Evolutionary conservation across 2,329 filamentous ascomycete genomes (phyloP).

Genomic region (Aurifilum marmelostoma): DNA sequence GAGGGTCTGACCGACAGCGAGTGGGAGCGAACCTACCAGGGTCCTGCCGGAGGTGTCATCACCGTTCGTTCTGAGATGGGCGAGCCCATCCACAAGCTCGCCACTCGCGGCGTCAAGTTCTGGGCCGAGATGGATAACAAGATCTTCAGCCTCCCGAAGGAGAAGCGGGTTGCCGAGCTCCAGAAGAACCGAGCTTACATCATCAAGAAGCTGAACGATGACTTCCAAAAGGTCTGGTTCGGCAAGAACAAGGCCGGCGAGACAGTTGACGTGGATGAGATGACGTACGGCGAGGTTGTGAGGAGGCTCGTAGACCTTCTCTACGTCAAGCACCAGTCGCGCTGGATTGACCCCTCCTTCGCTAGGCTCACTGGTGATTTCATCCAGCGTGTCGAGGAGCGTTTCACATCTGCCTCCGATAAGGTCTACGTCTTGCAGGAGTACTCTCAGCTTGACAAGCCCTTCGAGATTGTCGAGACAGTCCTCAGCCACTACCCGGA

Average conservation of each 20-base stretch:
- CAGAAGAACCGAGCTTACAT: constrained; percentile 89
- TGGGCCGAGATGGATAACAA: constrained; percentile 99
- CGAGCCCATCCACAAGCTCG: constrained; percentile 98
- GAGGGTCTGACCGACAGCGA: constrained; percentile 78
- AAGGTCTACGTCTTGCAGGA: constrained; percentile 85
- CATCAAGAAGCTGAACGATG: constrained; percentile 93
- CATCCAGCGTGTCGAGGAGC: constrained; percentile 94
- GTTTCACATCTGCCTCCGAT: constrained; percentile 75
- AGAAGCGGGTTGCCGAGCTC: constrained; percentile 84
- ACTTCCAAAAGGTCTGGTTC: constrained; percentile 98
- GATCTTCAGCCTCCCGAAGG: constrained; percentile 95
- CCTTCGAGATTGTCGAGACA: constrained; percentile 75
- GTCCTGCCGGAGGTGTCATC: constrained; percentile 87
- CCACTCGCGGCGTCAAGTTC: constrained; percentile 92
- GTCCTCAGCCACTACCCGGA: constrained; percentile 85
- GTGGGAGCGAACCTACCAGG: constrained; percentile 95
- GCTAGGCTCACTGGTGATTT: constrained; percentile 88
- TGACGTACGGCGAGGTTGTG: constrained; percentile 91
- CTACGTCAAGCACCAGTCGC: constrained; percentile 86
- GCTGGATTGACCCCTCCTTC: constrained; percentile 90
- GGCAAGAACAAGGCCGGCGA: constrained; percentile 80
- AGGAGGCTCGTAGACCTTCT: constrained; percentile 86
- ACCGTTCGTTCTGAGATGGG: constrained; percentile 99
- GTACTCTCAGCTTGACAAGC: constrained; percentile 84
- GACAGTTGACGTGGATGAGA: constrained; percentile 87